These are phyloP conservation scores for Penstemon davidsonii DNA, from an alignment of 257 asterid species.

Conservation along the genomic window DNA sequence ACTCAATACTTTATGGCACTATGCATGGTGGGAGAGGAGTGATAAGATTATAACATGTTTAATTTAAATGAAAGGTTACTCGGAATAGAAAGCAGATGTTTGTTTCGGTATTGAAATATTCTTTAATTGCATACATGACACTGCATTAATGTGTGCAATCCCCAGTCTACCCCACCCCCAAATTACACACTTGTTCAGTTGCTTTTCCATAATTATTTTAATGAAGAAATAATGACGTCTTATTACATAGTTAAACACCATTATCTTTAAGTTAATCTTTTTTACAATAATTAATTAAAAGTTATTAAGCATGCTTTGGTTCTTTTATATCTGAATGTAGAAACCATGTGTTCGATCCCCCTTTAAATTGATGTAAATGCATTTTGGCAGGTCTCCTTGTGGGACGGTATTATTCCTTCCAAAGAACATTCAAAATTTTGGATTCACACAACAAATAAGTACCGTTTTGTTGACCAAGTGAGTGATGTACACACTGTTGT, in stretches of 20 bases:
- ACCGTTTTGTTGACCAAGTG: conserved; percentile 81
- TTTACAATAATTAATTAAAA: neutral
- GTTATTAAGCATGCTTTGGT: neutral
- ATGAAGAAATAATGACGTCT: neutral
- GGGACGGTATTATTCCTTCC: conserved; percentile 88
- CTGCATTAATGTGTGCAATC: too few species aligned
- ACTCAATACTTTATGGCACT: too few species aligned
- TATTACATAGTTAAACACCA: neutral
- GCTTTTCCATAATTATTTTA: neutral
- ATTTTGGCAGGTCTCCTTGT: conserved; percentile 66
- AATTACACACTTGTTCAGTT: too few species aligned
- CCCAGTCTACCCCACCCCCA: too few species aligned
- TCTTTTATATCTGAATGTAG: neutral
- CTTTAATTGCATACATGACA: too few species aligned
- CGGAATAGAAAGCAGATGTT: too few species aligned
- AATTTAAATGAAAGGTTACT: too few species aligned
- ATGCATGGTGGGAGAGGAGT: too few species aligned
- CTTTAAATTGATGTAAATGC: conserved; percentile 11
- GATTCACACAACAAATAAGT: conserved; percentile 83
- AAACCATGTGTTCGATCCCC: neutral
- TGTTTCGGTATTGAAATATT: too few species aligned
- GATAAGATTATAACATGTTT: too few species aligned
- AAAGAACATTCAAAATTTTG: conserved; percentile 72
- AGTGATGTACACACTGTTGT: conserved; percentile 8
- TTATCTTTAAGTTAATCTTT: too few species aligned